A percentile compares a stretch with the other conserved stretches of the same genome.
Conservation (phyloP, 129 eudicot species). For the Escallonia herrerae region DNA sequence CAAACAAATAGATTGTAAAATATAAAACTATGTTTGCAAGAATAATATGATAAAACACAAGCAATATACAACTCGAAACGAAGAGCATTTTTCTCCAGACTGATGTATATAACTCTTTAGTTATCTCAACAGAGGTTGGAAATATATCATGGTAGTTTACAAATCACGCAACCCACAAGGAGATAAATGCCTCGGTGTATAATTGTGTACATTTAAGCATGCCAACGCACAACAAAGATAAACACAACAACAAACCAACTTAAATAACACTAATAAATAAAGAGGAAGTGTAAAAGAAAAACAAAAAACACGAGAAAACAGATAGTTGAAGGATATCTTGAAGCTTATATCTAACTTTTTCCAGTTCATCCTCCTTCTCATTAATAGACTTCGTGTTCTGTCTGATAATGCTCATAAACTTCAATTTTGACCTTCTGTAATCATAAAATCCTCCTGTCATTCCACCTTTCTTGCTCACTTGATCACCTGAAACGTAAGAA, state of each 20-base stretch:
- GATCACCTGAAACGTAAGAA: conserved; percentile 61
- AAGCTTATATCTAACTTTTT: conserved; percentile 54
- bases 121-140: not conserved
- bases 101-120: not conserved
- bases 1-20: too few relatives aligned
- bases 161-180: not conserved
- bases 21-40: too few relatives aligned
- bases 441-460: conserved; percentile 99
- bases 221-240: not conserved
- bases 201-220: not conserved
- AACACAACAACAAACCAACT: too few relatives aligned
- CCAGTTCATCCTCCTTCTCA: conserved; percentile 53
- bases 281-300: too few relatives aligned
- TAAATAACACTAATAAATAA: too few relatives aligned
- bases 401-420: conserved; percentile 68
- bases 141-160: not conserved
- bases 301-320: not conserved
- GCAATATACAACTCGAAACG: not conserved
- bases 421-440: conserved; percentile 78
- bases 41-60: not conserved
- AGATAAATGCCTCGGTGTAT: not conserved
- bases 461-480: conserved; percentile 99
- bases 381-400: conserved; percentile 50
- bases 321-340: conserved; percentile 65
- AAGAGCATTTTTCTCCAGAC: not conserved